Evolutionary conservation across 2,329 filamentous ascomycete species (phyloP).

Genomic region (Septoria petroselini): DNA sequence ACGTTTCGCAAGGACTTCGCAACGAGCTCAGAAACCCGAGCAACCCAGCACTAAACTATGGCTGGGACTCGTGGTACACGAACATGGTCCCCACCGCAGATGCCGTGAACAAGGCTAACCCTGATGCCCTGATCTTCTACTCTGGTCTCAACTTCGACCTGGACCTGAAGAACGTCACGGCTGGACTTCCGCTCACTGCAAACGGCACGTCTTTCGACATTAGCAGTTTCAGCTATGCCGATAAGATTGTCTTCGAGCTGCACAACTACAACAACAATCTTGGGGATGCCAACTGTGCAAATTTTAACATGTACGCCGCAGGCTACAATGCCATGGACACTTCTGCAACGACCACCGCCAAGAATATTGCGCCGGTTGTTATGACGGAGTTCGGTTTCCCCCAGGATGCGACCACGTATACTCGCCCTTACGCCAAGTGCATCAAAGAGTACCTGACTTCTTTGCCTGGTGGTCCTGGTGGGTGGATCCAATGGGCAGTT

Average conservation of each 20-base stretch:
- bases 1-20: slow-evolving; percentile 46
- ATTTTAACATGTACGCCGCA: slow-evolving; percentile 48
- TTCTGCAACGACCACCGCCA: slow-evolving; percentile 15
- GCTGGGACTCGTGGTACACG: slow-evolving; percentile 57
- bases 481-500: slow-evolving; percentile 57
- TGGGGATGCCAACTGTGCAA: slow-evolving; percentile 45
- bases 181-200: slow-evolving; percentile 40
- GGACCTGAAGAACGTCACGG: slow-evolving; percentile 45
- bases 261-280: slow-evolving; percentile 56
- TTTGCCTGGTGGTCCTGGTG: slow-evolving; percentile 50
- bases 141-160: slow-evolving; percentile 60
- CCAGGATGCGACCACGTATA: slow-evolving; percentile 49
- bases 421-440: slow-evolving; percentile 53
- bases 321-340: slow-evolving; percentile 55
- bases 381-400: slow-evolving; percentile 57
- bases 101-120: slow-evolving; percentile 53
- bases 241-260: slow-evolving; percentile 60
- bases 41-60: slow-evolving; percentile 43
- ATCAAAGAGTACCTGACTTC: slow-evolving; percentile 50
- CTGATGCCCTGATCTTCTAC: slow-evolving; percentile 55
- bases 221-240: slow-evolving; percentile 49
- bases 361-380: slow-evolving; percentile 45
- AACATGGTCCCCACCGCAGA: slow-evolving; percentile 50
- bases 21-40: slow-evolving; percentile 53
- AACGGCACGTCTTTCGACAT: slow-evolving; percentile 50